These are phyloP conservation scores for Citeromyces nyonsensis DNA, from an alignment of 805 yeast genomes.

Conservation along the genomic window DNA sequence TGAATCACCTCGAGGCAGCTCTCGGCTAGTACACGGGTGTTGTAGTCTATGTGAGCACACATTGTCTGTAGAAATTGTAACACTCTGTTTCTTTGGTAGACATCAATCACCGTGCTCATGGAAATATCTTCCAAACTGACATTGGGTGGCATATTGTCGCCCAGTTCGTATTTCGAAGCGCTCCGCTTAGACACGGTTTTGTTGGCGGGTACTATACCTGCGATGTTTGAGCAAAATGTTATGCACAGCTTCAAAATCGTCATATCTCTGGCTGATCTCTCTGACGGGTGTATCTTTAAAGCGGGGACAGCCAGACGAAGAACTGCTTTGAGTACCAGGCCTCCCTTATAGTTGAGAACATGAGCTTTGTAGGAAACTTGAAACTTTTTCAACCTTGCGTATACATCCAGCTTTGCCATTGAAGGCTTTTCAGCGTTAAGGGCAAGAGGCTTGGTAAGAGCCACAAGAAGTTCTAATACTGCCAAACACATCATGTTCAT, in stretches of 20 bases:
- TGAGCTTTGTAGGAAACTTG: constrained; percentile 62
- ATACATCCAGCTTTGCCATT: constrained; percentile 37
- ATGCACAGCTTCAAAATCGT: constrained; percentile 59
- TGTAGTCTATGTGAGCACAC: constrained; percentile 49
- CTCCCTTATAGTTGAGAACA: constrained; percentile 39
- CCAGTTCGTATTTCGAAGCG: constrained; percentile 13
- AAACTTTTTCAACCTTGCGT: constrained; percentile 43
- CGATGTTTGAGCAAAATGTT: constrained; percentile 62
- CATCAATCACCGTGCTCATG: constrained; percentile 34
- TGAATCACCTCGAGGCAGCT: constrained; percentile 58
- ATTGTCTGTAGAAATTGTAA: constrained; percentile 60
- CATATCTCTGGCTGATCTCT: constrained; percentile 57
- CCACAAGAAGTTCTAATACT: constrained; percentile 65
- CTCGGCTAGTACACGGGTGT: constrained; percentile 40
- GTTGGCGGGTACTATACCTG: constrained; percentile 61
- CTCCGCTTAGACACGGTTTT: constrained; percentile 28
- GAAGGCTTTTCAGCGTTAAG: constrained; percentile 42
- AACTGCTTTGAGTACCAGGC: constrained; percentile 52
- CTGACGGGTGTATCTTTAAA: constrained; percentile 28
- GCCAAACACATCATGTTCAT: constrained; percentile 54
- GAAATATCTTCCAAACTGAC: constrained; percentile 55
- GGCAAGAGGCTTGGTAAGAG: constrained; percentile 76
- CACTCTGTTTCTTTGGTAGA: constrained; percentile 58
- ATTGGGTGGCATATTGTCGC: constrained; percentile 36
- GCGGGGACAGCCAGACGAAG: constrained; percentile 55